Percentiles rank a stretch among this genome's conserved stretches.
Conservation (phyloP, 2,329 filamentous ascomycete species). For the Neofusicoccum umdonicola region DNA sequence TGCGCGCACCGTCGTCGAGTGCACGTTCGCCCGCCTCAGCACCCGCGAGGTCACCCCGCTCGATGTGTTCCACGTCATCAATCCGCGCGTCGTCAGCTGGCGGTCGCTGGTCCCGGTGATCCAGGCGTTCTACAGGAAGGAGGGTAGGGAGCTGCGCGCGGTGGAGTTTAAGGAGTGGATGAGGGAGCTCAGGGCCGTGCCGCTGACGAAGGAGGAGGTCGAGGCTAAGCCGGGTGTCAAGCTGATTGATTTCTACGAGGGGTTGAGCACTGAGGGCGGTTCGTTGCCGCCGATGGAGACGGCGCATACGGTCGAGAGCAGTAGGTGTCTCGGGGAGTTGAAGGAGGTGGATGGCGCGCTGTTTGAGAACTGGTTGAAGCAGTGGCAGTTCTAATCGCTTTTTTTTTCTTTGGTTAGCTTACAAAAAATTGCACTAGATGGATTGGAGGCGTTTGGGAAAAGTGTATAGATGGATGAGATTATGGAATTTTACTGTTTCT, state of each 20-base stretch:
- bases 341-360: slow-evolving; percentile 11
- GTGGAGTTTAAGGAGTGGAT: slow-evolving; percentile 19
- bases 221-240: slow-evolving; percentile 19
- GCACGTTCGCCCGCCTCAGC: not conserved
- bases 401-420: too few relatives aligned
- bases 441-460: too few relatives aligned
- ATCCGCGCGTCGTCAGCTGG: slow-evolving; percentile 18
- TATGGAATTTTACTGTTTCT: too few relatives aligned
- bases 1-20: slow-evolving; percentile 2
- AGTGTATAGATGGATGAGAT: too few relatives aligned
- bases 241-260: slow-evolving; percentile 21
- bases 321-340: not conserved
- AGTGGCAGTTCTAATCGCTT: slow-evolving; percentile 8
- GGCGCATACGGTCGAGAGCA: not conserved
- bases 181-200: slow-evolving; percentile 3
- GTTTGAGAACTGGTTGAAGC: slow-evolving; percentile 14
- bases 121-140: not conserved
- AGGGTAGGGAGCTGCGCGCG: not conserved
- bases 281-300: slow-evolving; percentile 10
- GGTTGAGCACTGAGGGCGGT: slow-evolving; percentile 2
- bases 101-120: slow-evolving; percentile 11
- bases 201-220: slow-evolving; percentile 16
- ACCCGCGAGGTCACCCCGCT: not conserved
- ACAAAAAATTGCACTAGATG: too few relatives aligned
- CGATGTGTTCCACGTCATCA: slow-evolving; percentile 16